These are phyloP conservation scores for Sporisorium graminicola DNA, from an alignment of 1,284 basidiomycete species.

Conservation along the genomic window DNA sequence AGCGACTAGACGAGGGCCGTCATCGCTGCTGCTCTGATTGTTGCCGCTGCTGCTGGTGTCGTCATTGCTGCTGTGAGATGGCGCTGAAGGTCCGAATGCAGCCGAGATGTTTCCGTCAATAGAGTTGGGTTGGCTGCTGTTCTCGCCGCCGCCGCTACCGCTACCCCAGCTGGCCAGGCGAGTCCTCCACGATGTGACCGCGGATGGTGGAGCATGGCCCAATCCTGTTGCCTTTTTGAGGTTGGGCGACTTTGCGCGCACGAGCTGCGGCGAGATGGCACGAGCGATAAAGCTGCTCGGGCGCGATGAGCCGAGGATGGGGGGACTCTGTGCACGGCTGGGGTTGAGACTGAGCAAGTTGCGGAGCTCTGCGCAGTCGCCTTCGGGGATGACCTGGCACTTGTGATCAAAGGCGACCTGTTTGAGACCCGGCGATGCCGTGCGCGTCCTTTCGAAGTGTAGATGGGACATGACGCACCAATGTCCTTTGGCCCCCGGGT, in stretches of 20 bases:
- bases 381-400: slow-evolving; percentile 48
- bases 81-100: not conserved
- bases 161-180: slow-evolving; percentile 36
- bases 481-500: not conserved
- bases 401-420: slow-evolving; percentile 42
- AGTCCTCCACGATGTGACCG: slow-evolving; percentile 28
- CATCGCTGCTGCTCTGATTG: not conserved
- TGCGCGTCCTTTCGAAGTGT: not conserved
- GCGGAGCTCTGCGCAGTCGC: slow-evolving; percentile 39
- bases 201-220: slow-evolving; percentile 7
- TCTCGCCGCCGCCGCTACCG: not conserved
- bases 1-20: slow-evolving; percentile 30
- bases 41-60: not conserved
- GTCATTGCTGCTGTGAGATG: not conserved
- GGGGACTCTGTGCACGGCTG: slow-evolving; percentile 32
- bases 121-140: not conserved
- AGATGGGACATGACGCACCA: slow-evolving; percentile 16
- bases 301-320: slow-evolving; percentile 15
- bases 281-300: slow-evolving; percentile 26
- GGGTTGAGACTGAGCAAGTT: slow-evolving; percentile 42
- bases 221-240: slow-evolving; percentile 10
- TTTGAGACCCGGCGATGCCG: slow-evolving; percentile 25
- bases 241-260: slow-evolving; percentile 25
- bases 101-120: slow-evolving; percentile 17
- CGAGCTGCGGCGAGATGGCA: slow-evolving; percentile 36